phyloP scores from a whole-genome alignment of 1,139 yeast genomes.

The Geotrichum klebahnii region DNA sequence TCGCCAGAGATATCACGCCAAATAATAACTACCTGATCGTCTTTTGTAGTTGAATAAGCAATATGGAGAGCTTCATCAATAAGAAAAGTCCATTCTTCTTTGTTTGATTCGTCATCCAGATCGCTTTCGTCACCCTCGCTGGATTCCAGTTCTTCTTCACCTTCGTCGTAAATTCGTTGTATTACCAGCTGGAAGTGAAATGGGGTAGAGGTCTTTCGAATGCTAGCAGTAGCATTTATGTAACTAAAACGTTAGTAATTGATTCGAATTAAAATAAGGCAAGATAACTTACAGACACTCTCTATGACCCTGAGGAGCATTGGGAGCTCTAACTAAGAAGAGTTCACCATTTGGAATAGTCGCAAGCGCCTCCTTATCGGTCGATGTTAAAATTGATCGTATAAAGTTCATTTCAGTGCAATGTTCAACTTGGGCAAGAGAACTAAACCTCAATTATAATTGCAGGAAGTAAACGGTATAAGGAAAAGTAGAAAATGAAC shows the following conservation, averaged over 20 bases:
- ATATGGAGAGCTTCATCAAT: conserved; percentile 58
- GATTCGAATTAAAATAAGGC: not conserved
- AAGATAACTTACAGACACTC: conserved; percentile 47
- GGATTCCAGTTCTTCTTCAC: conserved; percentile 53
- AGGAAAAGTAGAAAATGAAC: not conserved
- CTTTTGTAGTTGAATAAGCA: conserved; percentile 45
- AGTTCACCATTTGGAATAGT: conserved; percentile 78
- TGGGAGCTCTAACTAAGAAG: conserved; percentile 55
- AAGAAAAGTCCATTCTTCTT: conserved; percentile 65
- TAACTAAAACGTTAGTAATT: not conserved
- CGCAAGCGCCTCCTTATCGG: conserved; percentile 63
- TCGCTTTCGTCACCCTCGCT: conserved; percentile 55
- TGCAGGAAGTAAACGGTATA: not conserved
- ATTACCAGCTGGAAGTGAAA: conserved; percentile 69
- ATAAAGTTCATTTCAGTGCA: conserved; percentile 63
- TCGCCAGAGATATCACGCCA: conserved; percentile 88
- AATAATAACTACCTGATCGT: conserved; percentile 52
- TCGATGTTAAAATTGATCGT: conserved; percentile 60
- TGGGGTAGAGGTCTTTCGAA: conserved; percentile 64
- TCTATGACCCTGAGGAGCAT: conserved; percentile 15
- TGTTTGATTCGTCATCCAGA: conserved; percentile 43
- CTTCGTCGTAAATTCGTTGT: conserved; percentile 64
- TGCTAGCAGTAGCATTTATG: conserved; percentile 64
- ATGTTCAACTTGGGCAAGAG: not conserved
- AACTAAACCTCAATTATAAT: not conserved